Conservation (phyloP, 345 rosid species). For the Melaleuca alternifolia region DNA sequence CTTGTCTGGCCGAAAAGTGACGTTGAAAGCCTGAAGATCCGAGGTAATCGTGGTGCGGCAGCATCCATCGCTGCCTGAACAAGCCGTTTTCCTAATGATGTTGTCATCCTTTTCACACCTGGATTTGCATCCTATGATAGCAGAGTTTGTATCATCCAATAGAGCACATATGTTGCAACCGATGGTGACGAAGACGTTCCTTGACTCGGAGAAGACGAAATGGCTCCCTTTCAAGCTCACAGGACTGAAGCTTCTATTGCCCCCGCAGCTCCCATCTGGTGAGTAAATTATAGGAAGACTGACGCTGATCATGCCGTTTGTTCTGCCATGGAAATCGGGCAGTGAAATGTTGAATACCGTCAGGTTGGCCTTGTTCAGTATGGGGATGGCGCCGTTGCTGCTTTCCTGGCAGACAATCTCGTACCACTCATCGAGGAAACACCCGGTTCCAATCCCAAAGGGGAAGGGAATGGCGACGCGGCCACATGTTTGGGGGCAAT, state of each 20-base stretch:
- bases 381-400: background rate
- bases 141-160: background rate
- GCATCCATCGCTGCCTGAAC: background rate
- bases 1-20: background rate
- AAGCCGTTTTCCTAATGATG: background rate
- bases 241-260: background rate
- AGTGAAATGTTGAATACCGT: conserved; percentile 1
- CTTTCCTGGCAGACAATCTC: background rate
- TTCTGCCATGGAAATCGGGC: background rate
- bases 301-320: background rate
- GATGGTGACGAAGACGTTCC: background rate
- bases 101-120: background rate
- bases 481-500: background rate
- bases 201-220: background rate
- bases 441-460: background rate
- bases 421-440: conserved; percentile 5
- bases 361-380: background rate
- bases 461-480: background rate
- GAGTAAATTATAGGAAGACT: background rate
- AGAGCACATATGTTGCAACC: background rate
- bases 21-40: background rate
- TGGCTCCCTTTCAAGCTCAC: background rate
- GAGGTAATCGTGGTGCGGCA: background rate
- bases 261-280: background rate
- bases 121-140: background rate